Conservation (phyloP, 306 rosid species). For the Begonia loranthoides region DNA sequence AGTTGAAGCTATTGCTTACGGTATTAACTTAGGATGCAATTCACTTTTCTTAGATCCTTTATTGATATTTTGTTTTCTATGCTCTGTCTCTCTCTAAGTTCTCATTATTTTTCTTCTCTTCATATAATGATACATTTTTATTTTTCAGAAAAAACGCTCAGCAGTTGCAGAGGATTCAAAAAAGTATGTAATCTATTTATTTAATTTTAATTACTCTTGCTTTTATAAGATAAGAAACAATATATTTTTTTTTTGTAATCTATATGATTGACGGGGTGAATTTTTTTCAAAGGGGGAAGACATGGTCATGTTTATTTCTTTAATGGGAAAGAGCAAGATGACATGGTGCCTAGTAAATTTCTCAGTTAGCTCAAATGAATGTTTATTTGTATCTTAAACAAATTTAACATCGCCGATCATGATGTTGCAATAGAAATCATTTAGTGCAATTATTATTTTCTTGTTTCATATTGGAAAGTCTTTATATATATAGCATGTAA, state of each 20-base stretch:
- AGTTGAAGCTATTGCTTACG: too few species aligned
- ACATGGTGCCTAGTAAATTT: background rate
- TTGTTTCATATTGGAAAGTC: too few species aligned
- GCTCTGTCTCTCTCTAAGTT: background rate
- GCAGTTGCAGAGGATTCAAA: conserved; percentile 4
- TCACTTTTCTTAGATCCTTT: background rate
- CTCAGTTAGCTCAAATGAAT: too few species aligned
- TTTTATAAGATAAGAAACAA: background rate
- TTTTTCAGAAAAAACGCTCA: background rate
- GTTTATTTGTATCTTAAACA: too few species aligned
- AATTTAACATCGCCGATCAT: too few species aligned
- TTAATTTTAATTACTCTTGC: background rate
- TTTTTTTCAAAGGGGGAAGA: background rate
- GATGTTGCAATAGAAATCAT: too few species aligned
- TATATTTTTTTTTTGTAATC: background rate
- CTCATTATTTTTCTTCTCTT: background rate
- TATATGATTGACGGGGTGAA: background rate
- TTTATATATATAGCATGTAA: background rate
- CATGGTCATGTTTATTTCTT: background rate
- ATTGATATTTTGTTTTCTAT: background rate
- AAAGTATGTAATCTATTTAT: background rate
- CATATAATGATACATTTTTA: conserved; percentile 2
- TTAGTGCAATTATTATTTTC: too few species aligned
- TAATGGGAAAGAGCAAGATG: background rate
- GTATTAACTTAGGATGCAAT: background rate